These are phyloP conservation scores for Kuraishia hungarica DNA, from an alignment of 805 yeast genomes.

Conservation along the genomic window DNA sequence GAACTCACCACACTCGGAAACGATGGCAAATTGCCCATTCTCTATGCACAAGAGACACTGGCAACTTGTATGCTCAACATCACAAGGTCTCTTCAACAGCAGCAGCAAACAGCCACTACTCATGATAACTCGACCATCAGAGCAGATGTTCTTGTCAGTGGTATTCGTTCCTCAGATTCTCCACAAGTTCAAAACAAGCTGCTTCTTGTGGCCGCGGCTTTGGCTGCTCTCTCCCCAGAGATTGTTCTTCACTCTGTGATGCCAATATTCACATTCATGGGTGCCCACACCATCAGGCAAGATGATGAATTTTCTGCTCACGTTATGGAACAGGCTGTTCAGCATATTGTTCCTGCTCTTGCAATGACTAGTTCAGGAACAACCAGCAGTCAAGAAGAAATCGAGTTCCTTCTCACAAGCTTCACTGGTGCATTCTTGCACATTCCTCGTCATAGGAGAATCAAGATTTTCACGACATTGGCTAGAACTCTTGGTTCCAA, in stretches of 20 bases:
- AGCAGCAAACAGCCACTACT: constrained; percentile 16
- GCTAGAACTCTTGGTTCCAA: constrained; percentile 66
- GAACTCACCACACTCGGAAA: constrained; percentile 79
- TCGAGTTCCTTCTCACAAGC: constrained; percentile 77
- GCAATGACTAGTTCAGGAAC: constrained; percentile 34
- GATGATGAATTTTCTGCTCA: constrained; percentile 93
- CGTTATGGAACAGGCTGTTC: constrained; percentile 86
- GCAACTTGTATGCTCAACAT: constrained; percentile 78
- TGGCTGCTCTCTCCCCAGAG: constrained; percentile 87
- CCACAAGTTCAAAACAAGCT: constrained; percentile 94
- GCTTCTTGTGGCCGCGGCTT: constrained; percentile 73
- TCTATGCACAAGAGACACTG: constrained; percentile 84
- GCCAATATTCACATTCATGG: constrained; percentile 99
- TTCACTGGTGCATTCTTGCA: constrained; percentile 94
- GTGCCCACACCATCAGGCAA: constrained; percentile 92
- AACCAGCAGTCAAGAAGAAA: constrained; percentile 45
- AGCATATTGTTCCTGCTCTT: constrained; percentile 86
- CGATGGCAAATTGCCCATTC: constrained; percentile 86
- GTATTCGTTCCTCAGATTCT: constrained; percentile 80
- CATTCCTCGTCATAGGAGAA: constrained; percentile 94
- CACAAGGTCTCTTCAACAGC: constrained; percentile 44
- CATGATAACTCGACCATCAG: constrained; percentile 61
- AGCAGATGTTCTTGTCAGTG: constrained; percentile 85
- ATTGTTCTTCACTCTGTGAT: constrained; percentile 89
- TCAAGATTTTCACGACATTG: constrained; percentile 70